Conservation (phyloP, 75 land plant species). For the Picea glauca region DNA sequence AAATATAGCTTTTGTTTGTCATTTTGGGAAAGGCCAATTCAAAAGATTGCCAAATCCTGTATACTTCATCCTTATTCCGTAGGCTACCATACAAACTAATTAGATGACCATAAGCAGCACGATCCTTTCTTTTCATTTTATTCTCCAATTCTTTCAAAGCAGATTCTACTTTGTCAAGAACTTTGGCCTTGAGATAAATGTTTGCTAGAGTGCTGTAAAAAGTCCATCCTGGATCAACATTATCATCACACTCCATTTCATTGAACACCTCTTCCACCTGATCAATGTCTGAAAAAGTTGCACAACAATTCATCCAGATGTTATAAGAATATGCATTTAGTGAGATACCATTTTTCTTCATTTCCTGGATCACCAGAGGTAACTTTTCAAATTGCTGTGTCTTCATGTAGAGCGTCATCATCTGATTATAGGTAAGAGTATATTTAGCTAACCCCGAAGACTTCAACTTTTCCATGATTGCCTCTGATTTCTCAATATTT, state of each 20-base stretch:
- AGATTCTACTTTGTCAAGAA: conserved; percentile 24
- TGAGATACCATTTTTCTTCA: conserved; percentile 33
- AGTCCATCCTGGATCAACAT: conserved; percentile 35
- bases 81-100: conserved; percentile 38
- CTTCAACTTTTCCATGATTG: conserved; percentile 47
- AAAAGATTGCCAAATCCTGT: conserved; percentile 45
- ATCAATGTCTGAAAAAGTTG: conserved; percentile 25
- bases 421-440: conserved; percentile 50
- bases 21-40: conserved; percentile 33
- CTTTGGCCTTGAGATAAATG: conserved; percentile 29
- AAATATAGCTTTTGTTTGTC: conserved; percentile 34
- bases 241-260: conserved; percentile 26
- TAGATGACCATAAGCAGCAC: conserved; percentile 40
- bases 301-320: conserved; percentile 41
- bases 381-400: conserved; percentile 40
- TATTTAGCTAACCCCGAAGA: conserved; percentile 32
- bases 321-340: conserved; percentile 55
- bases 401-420: conserved; percentile 44
- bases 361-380: conserved; percentile 23
- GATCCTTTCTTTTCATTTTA: conserved; percentile 16
- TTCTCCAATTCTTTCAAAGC: conserved; percentile 58
- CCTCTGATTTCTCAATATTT: conserved; percentile 39
- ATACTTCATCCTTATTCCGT: conserved; percentile 36
- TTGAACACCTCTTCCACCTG: conserved; percentile 38
- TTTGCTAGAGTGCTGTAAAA: conserved; percentile 39